Conservation (phyloP, 139 green algal species). For the Raphidocelis subcapitata region DNA sequence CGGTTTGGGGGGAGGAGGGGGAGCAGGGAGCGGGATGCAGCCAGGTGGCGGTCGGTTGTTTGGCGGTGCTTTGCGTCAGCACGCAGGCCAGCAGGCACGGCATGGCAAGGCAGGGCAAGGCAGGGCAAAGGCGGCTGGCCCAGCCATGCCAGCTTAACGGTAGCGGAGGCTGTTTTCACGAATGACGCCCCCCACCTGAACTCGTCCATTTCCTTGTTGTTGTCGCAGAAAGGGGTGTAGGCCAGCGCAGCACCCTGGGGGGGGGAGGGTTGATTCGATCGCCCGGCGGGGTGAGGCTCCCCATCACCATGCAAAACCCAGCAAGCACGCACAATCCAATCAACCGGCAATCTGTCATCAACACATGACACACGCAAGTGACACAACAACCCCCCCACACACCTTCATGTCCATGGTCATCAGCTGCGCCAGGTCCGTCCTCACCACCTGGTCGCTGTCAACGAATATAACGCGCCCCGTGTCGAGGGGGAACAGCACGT, state of each 20-base stretch:
- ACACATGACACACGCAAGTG: neutral
- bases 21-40: too few relatives aligned
- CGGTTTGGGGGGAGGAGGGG: too few relatives aligned
- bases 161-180: too few relatives aligned
- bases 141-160: too few relatives aligned
- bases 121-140: too few relatives aligned
- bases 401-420: conserved; percentile 92
- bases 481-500: conserved; percentile 95
- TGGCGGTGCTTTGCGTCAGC: too few relatives aligned
- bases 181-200: conserved; percentile 71
- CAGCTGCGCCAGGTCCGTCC: conserved; percentile 89
- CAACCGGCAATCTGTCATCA: neutral
- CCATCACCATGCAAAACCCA: neutral
- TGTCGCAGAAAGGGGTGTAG: conserved; percentile 99
- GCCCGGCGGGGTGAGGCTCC: neutral
- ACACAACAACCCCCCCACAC: neutral
- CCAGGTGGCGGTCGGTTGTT: too few relatives aligned
- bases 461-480: conserved; percentile 94
- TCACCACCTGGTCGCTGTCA: conserved; percentile 95
- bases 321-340: neutral
- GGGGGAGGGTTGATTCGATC: too few relatives aligned
- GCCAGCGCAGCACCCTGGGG: conserved; percentile 82
- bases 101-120: too few relatives aligned
- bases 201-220: conserved; percentile 95
- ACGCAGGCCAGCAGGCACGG: too few relatives aligned